phyloP scores from a whole-genome alignment of 2,329 filamentous ascomycete genomes.

The Colletotrichum cereale region DNA sequence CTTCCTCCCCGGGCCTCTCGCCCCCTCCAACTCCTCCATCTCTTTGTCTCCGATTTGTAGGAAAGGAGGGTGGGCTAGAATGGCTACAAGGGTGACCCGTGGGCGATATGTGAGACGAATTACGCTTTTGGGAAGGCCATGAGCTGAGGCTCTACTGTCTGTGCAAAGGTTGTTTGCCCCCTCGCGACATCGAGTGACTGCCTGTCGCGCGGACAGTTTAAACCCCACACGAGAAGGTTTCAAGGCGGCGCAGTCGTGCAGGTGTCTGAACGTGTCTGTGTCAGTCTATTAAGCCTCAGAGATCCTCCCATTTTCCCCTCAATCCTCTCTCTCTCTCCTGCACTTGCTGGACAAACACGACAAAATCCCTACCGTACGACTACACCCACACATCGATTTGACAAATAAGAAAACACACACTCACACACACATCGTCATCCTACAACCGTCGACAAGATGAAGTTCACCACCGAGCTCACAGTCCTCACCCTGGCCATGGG shows the following conservation, averaged over 20 bases:
- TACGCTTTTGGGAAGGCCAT: slow-evolving; percentile 40
- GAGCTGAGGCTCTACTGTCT: slow-evolving; percentile 35
- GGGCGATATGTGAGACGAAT: slow-evolving; percentile 31
- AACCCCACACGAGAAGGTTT: not conserved
- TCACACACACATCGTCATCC: not conserved
- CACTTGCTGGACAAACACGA: slow-evolving; percentile 36
- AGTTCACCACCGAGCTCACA: slow-evolving; percentile 41
- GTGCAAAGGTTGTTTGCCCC: slow-evolving; percentile 39
- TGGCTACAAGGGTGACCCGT: slow-evolving; percentile 35
- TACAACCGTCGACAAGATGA: slow-evolving; percentile 35
- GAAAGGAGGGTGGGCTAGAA: not conserved
- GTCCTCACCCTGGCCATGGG: slow-evolving; percentile 38
- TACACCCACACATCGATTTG: not conserved
- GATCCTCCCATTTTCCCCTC: not conserved
- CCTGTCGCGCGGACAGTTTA: not conserved
- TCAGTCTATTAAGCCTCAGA: slow-evolving; percentile 36
- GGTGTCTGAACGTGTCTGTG: slow-evolving; percentile 26
- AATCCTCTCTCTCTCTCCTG: not conserved
- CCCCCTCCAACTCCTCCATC: not conserved
- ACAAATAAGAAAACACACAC: slow-evolving; percentile 2
- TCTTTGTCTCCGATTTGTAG: slow-evolving; percentile 2
- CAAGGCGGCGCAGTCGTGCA: not conserved
- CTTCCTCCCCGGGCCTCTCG: slow-evolving; percentile 1
- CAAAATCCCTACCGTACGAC: slow-evolving; percentile 4
- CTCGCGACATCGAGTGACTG: slow-evolving; percentile 8